Evolutionary conservation across 2,329 filamentous ascomycete genomes (phyloP).

Genomic region (Ilyonectria sp.): DNA sequence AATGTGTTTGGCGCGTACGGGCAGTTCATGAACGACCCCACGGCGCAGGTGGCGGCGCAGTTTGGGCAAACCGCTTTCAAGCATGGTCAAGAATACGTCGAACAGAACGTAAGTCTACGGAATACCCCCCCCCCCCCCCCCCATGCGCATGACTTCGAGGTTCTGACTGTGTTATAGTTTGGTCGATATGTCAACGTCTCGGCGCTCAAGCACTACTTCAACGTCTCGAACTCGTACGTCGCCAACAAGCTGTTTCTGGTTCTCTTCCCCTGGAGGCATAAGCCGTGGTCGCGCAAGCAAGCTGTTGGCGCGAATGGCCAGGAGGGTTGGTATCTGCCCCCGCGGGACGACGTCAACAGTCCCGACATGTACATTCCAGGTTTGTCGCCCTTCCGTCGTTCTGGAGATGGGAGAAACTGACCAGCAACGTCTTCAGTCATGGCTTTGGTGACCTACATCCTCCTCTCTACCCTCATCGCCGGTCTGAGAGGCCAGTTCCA

Average conservation of each 20-base stretch:
- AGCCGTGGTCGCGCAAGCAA: slow-evolving; percentile 96
- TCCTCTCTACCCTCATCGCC: slow-evolving; percentile 91
- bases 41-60: slow-evolving; percentile 94
- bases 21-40: slow-evolving; percentile 95
- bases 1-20: slow-evolving; percentile 82
- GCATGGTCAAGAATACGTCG: slow-evolving; percentile 93
- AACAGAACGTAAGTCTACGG: slow-evolving; percentile 84
- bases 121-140: neutral
- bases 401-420: slow-evolving; percentile 38
- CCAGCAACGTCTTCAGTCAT: slow-evolving; percentile 71
- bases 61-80: slow-evolving; percentile 93
- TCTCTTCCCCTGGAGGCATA: slow-evolving; percentile 97
- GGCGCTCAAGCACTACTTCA: slow-evolving; percentile 98
- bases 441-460: slow-evolving; percentile 97
- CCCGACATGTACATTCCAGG: slow-evolving; percentile 98
- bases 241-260: slow-evolving; percentile 93
- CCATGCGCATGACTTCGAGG: neutral
- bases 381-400: slow-evolving; percentile 47
- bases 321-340: slow-evolving; percentile 87
- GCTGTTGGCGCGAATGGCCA: slow-evolving; percentile 78
- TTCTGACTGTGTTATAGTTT: slow-evolving; percentile 56
- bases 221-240: slow-evolving; percentile 98
- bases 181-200: slow-evolving; percentile 89
- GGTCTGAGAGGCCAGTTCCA: slow-evolving; percentile 93
- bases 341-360: slow-evolving; percentile 95